Evolutionary conservation across 176 grass and related monocot genomes (phyloP), one percentile per base, ranked within the genome.

Genomic region (Olyra latifolia): DNA sequence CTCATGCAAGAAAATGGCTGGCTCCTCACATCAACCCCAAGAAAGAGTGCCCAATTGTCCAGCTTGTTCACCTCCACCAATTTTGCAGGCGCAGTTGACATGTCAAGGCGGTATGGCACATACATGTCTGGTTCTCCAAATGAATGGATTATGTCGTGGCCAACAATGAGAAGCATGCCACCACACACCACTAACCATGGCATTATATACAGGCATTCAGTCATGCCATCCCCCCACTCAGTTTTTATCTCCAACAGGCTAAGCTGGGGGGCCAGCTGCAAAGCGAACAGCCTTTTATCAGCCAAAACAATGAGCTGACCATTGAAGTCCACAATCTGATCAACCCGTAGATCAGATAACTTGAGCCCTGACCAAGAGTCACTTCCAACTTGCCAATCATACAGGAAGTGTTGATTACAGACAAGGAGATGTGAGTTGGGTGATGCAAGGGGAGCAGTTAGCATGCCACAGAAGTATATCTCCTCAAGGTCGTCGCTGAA

Each of bases 371-470:
- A 66, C 89, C 80, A 87, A 42, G 40, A 42, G 13, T 44, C 11
- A 53, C 52, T 76, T 46, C 76, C 86, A 27, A 75, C 52, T 3
- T 19, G 79, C 89, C 80, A 91, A 12, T 66, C 60, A 42, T 88
- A 75, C n/a, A 94, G 75, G 28, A 52, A 41, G 49, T 4, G 11
- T 1, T 8, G 3, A 43, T 13, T 20, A 43, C 72, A 46, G 25
- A 87, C 28, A 35, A 92, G 72, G 39, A 92, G 84, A 55, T 64
- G 71, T 25, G 83, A 90, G 29, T 53, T 40, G 14, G 77, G 57
- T 7, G 87, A 89, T 17, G 84, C n/a, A 12, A 88, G 46, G 9
- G 93, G 84, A 67, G 61, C 74, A 30, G 81, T 95, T 30, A 95
- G 74, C 62, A 63, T 35, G 62, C 66, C 83, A 72, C 47, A 57